Evolutionary conservation across 108 stramenopile species (phyloP).

Genomic region (Epipyxis sp.): DNA sequence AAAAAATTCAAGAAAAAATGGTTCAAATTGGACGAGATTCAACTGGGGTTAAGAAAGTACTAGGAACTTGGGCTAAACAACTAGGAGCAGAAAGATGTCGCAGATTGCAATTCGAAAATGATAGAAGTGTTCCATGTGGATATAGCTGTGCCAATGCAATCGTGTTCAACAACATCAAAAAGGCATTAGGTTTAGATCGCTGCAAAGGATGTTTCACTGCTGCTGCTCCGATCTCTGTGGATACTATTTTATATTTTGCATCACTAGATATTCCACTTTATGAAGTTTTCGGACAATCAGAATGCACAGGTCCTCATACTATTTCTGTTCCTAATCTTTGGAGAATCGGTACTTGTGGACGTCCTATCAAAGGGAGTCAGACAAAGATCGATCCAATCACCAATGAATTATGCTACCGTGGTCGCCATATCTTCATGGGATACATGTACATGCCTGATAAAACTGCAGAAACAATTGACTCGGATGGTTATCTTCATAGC

Average conservation of each 20-base stretch:
- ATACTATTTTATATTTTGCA: slow-evolving; percentile 65
- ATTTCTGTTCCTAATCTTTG: slow-evolving; percentile 44
- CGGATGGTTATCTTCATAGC: slow-evolving; percentile 23
- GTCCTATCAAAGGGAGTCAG: slow-evolving; percentile 49
- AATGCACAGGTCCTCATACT: slow-evolving; percentile 71
- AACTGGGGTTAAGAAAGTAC: slow-evolving; percentile 58
- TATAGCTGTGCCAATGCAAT: slow-evolving; percentile 44
- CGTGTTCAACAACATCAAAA: slow-evolving; percentile 55
- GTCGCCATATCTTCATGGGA: slow-evolving; percentile 73
- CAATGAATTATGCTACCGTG: slow-evolving; percentile 65
- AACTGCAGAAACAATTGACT: slow-evolving; percentile 41
- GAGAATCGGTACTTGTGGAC: slow-evolving; percentile 49
- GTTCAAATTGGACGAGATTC: slow-evolving; percentile 60
- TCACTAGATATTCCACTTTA: slow-evolving; percentile 66
- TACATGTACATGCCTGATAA: slow-evolving; percentile 68
- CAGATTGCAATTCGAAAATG: slow-evolving; percentile 46
- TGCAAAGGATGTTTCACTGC: slow-evolving; percentile 53
- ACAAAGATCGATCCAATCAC: slow-evolving; percentile 43
- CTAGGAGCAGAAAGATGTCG: slow-evolving; percentile 53
- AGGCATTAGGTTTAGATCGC: slow-evolving; percentile 63
- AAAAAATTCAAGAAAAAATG: slow-evolving; percentile 76
- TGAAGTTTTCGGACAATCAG: slow-evolving; percentile 66
- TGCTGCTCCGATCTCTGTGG: slow-evolving; percentile 65
- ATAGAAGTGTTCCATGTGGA: slow-evolving; percentile 44
- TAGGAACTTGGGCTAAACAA: slow-evolving; percentile 64